phyloP scores from a whole-genome alignment of 257 asterid species.

The Cynanchum wilfordii region DNA sequence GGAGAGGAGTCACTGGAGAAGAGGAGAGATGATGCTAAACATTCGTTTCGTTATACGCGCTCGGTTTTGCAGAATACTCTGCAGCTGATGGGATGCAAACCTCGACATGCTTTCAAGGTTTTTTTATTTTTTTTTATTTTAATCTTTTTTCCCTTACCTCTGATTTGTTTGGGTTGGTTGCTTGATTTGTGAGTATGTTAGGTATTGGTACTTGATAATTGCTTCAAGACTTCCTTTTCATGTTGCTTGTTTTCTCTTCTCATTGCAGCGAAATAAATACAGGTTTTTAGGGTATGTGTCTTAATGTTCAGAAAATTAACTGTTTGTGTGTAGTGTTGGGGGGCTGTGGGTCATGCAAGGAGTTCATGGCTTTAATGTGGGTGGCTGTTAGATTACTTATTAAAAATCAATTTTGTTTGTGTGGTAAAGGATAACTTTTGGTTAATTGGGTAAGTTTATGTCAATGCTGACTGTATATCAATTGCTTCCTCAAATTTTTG shows the following conservation, averaged over 20 bases:
- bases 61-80: constrained; percentile 87
- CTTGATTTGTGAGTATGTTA: neutral
- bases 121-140: neutral
- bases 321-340: neutral
- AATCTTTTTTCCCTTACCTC: neutral
- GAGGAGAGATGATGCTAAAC: constrained; percentile 32
- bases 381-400: neutral
- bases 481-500: neutral
- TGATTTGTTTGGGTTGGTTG: neutral
- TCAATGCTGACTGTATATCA: neutral
- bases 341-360: constrained; percentile 3
- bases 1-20: constrained; percentile 20
- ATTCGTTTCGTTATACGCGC: constrained; percentile 86
- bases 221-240: neutral
- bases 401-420: neutral
- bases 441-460: neutral
- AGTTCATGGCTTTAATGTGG: neutral
- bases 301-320: neutral
- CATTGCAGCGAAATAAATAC: neutral
- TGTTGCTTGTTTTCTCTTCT: neutral
- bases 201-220: neutral
- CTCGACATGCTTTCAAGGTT: constrained; percentile 98
- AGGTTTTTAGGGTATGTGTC: neutral
- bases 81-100: constrained; percentile 97
- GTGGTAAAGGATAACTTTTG: neutral